Evolutionary conservation across 192 early-diverging fungal species (phyloP).

Genomic region (Glomus cerebriforme): DNA sequence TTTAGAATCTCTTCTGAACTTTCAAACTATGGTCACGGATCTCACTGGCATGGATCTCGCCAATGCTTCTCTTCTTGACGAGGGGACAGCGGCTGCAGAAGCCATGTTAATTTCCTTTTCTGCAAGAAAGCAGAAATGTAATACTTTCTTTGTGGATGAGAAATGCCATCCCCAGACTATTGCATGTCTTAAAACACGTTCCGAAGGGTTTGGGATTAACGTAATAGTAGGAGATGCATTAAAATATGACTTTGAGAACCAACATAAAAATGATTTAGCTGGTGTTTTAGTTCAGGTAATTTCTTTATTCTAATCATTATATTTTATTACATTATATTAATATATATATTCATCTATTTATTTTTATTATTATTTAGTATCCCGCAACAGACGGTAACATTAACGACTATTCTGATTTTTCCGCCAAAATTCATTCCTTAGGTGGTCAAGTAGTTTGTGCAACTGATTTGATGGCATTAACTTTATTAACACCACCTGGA

Average conservation of each 20-base stretch:
- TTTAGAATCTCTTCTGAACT: slow-evolving; percentile 96
- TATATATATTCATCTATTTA: slow-evolving; percentile 2
- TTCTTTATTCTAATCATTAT: background rate
- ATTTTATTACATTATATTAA: slow-evolving; percentile 33
- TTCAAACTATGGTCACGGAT: slow-evolving; percentile 96
- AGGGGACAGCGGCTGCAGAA: slow-evolving; percentile 98
- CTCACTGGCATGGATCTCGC: slow-evolving; percentile 95
- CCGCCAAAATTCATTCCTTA: slow-evolving; percentile 73
- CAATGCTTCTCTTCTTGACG: slow-evolving; percentile 98
- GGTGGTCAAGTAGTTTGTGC: slow-evolving; percentile 90
- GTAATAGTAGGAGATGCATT: slow-evolving; percentile 84
- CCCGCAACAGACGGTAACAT: slow-evolving; percentile 89
- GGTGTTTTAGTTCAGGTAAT: slow-evolving; percentile 92
- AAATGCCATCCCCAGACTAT: slow-evolving; percentile 97
- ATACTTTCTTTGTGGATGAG: slow-evolving; percentile 91
- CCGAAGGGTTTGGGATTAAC: slow-evolving; percentile 94
- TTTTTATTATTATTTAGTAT: slow-evolving; percentile 63
- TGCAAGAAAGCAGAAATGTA: slow-evolving; percentile 73
- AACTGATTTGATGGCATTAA: slow-evolving; percentile 91
- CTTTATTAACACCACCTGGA: slow-evolving; percentile 89
- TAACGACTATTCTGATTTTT: slow-evolving; percentile 78
- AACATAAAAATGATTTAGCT: slow-evolving; percentile 75
- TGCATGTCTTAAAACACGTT: slow-evolving; percentile 86
- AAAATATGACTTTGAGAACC: slow-evolving; percentile 69
- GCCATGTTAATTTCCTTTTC: slow-evolving; percentile 91